Evolutionary conservation across 257 asterid species (phyloP).

Genomic region (Solanum sejunctum): DNA sequence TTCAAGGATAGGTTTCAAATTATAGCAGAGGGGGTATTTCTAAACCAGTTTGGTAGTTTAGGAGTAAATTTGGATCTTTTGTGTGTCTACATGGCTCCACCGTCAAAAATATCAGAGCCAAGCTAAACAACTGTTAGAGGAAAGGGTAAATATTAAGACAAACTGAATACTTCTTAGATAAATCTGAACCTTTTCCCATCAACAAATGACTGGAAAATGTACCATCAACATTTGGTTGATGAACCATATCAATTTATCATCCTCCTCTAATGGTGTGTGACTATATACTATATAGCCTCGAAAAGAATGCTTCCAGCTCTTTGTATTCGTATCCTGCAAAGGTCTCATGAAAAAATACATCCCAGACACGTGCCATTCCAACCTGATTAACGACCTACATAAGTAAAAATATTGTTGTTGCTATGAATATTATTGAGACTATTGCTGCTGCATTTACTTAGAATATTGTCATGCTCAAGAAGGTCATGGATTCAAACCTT

Average conservation of each 20-base stretch:
- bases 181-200: neutral
- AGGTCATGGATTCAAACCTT: neutral
- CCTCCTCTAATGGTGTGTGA: neutral
- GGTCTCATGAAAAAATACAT: neutral
- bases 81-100: neutral
- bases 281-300: neutral
- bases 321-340: neutral
- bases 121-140: neutral
- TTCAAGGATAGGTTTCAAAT: neutral
- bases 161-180: neutral
- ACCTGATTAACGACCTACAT: neutral
- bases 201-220: neutral
- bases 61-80: neutral
- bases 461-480: neutral
- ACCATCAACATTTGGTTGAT: neutral
- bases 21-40: neutral
- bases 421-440: neutral
- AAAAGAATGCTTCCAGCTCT: neutral
- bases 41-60: neutral
- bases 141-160: neutral
- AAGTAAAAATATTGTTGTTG: neutral
- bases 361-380: neutral
- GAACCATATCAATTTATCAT: neutral
- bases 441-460: neutral
- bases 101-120: neutral